A percentile compares a stretch with the other conserved stretches of the same genome.
These are phyloP conservation scores for Triangularia verruculosa DNA, from an alignment of 2,329 filamentous ascomycete genomes.

Conservation along the genomic window DNA sequence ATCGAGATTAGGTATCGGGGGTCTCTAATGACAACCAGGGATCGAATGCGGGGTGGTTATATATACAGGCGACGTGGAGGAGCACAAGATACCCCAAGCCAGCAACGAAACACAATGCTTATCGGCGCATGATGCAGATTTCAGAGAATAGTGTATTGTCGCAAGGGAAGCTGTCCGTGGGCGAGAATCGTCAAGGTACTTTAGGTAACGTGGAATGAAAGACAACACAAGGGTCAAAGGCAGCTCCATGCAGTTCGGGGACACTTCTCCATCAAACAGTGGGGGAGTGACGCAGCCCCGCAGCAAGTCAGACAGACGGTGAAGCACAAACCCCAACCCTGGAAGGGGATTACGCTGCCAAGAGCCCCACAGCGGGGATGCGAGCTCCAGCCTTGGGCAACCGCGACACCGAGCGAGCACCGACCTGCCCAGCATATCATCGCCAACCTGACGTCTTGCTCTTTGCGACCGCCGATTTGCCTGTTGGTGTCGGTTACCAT, in stretches of 20 bases:
- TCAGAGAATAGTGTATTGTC: not conserved
- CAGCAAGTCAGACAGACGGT: not conserved
- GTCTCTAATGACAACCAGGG: not conserved
- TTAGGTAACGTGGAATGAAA: not conserved
- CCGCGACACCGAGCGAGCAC: not conserved
- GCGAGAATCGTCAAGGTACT: not conserved
- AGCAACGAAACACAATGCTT: not conserved
- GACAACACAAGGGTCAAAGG: not conserved
- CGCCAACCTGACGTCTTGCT: not conserved
- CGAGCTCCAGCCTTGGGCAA: not conserved
- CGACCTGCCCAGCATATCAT: no score
- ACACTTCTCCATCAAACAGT: not conserved
- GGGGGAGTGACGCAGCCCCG: not conserved
- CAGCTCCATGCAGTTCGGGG: not conserved
- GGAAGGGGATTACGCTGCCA: not conserved
- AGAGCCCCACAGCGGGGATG: not conserved
- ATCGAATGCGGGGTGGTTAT: not conserved
- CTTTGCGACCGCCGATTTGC: not conserved
- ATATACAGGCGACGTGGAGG: not conserved
- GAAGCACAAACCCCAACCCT: not conserved
- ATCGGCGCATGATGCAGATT: not conserved
- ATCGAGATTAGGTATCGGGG: not conserved
- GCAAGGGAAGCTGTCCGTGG: not conserved
- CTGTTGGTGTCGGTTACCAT: not conserved
- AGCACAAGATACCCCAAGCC: not conserved